Evolutionary conservation across 2,329 filamentous ascomycete genomes (phyloP), one percentile per base, ranked within the genome.

Genomic region (Claviceps africana): DNA sequence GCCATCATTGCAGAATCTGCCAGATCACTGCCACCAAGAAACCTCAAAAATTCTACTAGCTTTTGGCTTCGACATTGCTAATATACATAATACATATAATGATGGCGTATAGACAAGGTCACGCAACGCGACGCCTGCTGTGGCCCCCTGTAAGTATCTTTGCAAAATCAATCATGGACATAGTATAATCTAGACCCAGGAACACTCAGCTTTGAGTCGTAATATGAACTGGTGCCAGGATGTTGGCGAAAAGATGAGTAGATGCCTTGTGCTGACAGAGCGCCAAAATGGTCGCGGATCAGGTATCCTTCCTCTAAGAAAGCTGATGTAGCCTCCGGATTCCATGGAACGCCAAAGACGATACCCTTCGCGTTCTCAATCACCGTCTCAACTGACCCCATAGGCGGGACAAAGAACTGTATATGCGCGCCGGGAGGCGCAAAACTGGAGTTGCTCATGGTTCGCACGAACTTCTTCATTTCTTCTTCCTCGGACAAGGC

Each of bases 371-470:
- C 40, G 7, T 54, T 28, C 2, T 52, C 53, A 2, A 53, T 47
- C 21, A 56, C 54, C 60, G 57, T 47, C 61, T 67, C 52, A 1
- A 60, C 53, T 0, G 60, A 50, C 17, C 60, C 58, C 25, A 60
- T 61, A 8, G 64, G 58, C 2, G 71, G 67, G 35, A 78, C 71
- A 57, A 85, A 81, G 62, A 86, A 88, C 60, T 85, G 79, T 21
- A 91, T 75, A 47, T 68, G 76, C 15, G 84, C 81, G 8, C 82
- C 85, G 5, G 80, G 74, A 28, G 74, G 73, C 6, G 81, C 79
- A 52, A 86, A 74, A 45, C 79, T 76, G 9, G 58, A 62, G 44
- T 63, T 64, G 48, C 63, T 61, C 59, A 80, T 72, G 10, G 72
- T 71, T 46, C 70, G 67, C 56, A 80, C 73, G 55, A 82, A 80